Evolutionary conservation across 768 basidiomycete genomes (phyloP).

Genomic region (Tremella yokohamensis): DNA sequence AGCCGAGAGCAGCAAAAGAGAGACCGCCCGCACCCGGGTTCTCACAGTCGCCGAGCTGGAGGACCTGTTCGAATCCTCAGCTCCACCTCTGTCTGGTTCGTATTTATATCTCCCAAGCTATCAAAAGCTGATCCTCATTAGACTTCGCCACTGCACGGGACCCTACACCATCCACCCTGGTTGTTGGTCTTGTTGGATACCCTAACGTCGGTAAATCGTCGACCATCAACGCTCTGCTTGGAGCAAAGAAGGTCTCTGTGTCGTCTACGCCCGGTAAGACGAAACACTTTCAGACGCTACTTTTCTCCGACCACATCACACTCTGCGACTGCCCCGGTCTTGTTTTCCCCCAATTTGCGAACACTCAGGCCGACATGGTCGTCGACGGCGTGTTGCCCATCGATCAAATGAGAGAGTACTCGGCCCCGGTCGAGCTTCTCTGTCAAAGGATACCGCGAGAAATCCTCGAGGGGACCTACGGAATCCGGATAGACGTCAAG

Average conservation of each 20-base stretch:
- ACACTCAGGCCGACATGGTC: slow-evolving; percentile 89
- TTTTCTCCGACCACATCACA: slow-evolving; percentile 78
- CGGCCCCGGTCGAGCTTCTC: slow-evolving; percentile 74
- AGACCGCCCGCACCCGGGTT: slow-evolving; percentile 62
- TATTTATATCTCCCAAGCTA: not conserved
- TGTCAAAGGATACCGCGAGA: slow-evolving; percentile 72
- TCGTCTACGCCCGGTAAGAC: slow-evolving; percentile 98
- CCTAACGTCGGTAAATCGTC: slow-evolving; percentile 99
- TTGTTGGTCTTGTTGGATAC: slow-evolving; percentile 76
- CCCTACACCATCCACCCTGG: slow-evolving; percentile 40
- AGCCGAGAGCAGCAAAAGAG: slow-evolving; percentile 26
- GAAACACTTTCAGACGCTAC: slow-evolving; percentile 98
- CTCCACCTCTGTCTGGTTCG: slow-evolving; percentile 41
- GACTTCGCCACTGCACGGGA: slow-evolving; percentile 44
- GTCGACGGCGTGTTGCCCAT: slow-evolving; percentile 97
- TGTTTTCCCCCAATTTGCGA: slow-evolving; percentile 97
- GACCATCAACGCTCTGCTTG: slow-evolving; percentile 94
- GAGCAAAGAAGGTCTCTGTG: slow-evolving; percentile 97
- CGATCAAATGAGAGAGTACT: slow-evolving; percentile 92
- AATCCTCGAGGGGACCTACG: slow-evolving; percentile 86
- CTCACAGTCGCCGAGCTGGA: slow-evolving; percentile 84
- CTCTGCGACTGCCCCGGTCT: slow-evolving; percentile 98
- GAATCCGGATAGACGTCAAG: slow-evolving; percentile 66
- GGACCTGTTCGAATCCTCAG: slow-evolving; percentile 60
- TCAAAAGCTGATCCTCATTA: slow-evolving; percentile 7